Percentiles rank a stretch among this genome's conserved stretches.
phyloP scores from a whole-genome alignment of 2,329 filamentous ascomycete genomes.

The Aspergillus sp. region DNA sequence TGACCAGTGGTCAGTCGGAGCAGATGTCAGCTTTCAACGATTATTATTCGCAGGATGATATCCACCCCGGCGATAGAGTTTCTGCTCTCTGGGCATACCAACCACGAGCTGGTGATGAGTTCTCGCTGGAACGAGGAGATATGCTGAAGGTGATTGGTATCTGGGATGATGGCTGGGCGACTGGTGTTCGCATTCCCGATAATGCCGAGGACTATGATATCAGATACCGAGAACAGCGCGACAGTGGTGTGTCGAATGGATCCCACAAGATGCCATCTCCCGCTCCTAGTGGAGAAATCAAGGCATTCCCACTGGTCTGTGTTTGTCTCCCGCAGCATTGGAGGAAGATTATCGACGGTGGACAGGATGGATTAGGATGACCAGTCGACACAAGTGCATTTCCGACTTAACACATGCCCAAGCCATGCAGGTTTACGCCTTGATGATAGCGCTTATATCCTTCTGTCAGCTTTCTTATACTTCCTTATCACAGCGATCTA shows the following conservation, averaged over 20 bases:
- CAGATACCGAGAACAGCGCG: slow-evolving; percentile 70
- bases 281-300: slow-evolving; percentile 73
- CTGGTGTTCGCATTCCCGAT: slow-evolving; percentile 77
- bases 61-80: slow-evolving; percentile 85
- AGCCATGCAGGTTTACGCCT: slow-evolving; percentile 27
- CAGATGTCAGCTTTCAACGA: slow-evolving; percentile 96
- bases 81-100: slow-evolving; percentile 95
- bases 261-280: slow-evolving; percentile 62
- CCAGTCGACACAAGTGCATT: slow-evolving; percentile 11
- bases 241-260: slow-evolving; percentile 87
- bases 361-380: slow-evolving; percentile 19
- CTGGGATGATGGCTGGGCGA: slow-evolving; percentile 99
- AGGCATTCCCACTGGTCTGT: slow-evolving; percentile 94
- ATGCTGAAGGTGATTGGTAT: slow-evolving; percentile 98
- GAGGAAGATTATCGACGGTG: slow-evolving; percentile 81
- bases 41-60: slow-evolving; percentile 96
- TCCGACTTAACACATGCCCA: background rate
- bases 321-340: slow-evolving; percentile 94
- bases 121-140: slow-evolving; percentile 86
- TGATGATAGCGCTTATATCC: slow-evolving; percentile 31
- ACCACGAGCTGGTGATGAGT: slow-evolving; percentile 88
- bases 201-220: slow-evolving; percentile 85
- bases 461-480: slow-evolving; percentile 8
- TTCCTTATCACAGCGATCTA: too few species aligned
- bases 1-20: slow-evolving; percentile 87